Percentiles rank a stretch among this genome's conserved stretches.
phyloP scores from a whole-genome alignment of 139 green algal species.

The Chlorella sp. region DNA sequence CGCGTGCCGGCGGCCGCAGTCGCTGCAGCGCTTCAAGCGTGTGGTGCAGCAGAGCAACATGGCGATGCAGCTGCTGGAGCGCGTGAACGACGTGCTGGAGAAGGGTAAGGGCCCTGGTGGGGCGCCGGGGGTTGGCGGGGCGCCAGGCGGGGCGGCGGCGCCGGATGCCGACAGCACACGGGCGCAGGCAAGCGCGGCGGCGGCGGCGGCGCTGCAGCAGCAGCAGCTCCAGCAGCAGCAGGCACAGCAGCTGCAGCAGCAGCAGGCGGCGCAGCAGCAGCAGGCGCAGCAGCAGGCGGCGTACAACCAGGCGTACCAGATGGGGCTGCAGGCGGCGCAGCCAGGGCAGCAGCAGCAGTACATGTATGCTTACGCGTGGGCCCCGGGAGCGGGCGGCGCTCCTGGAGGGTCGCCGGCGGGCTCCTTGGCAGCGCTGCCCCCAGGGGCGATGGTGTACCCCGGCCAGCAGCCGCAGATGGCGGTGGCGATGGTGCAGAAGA shows the following conservation, averaged over 20 bases:
- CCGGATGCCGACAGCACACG: neutral
- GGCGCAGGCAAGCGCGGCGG: neutral
- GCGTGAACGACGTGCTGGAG: conserved; percentile 23
- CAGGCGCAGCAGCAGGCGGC: neutral
- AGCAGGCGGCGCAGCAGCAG: conserved; percentile 1
- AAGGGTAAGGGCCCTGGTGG: neutral
- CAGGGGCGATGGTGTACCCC: neutral
- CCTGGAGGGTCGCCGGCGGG: neutral
- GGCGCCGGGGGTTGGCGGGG: neutral
- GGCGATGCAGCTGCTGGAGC: conserved; percentile 33
- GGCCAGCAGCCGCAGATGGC: neutral
- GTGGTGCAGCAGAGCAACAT: conserved; percentile 33
- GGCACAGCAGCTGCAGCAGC: neutral
- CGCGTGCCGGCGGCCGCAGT: conserved; percentile 4
- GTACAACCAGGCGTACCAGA: neutral
- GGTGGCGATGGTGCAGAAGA: conserved; percentile 4
- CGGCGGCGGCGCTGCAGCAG: neutral
- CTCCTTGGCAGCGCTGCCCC: neutral
- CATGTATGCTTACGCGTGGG: neutral
- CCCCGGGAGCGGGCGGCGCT: neutral
- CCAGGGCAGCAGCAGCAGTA: neutral
- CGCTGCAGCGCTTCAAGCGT: conserved; percentile 35
- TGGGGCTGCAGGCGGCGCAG: neutral
- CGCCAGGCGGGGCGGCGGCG: neutral
- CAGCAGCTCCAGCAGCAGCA: conserved; percentile 3